These are phyloP conservation scores for Sarocladium brachiariae DNA, from an alignment of 2,329 filamentous ascomycete species.

Conservation along the genomic window DNA sequence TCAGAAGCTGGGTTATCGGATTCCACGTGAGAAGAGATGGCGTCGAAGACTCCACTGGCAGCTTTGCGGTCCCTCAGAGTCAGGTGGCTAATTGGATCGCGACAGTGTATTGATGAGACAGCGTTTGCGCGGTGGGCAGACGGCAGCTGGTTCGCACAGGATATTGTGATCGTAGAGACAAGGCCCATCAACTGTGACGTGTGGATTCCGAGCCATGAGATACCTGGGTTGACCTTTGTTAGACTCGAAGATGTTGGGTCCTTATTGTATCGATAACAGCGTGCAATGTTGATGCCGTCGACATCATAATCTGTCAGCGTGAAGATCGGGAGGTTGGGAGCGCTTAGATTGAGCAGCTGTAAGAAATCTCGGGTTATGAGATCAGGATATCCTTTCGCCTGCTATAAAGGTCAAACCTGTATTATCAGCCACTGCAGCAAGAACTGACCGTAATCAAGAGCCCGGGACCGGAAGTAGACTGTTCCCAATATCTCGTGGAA, in stretches of 20 bases:
- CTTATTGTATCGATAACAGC: constrained; percentile 69
- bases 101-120: too few relatives aligned
- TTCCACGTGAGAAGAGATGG: constrained; percentile 22
- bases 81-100: constrained; percentile 31
- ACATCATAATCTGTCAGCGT: constrained; percentile 70
- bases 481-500: constrained; percentile 47
- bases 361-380: constrained; percentile 62
- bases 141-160: too few relatives aligned
- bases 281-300: constrained; percentile 66
- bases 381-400: constrained; percentile 82
- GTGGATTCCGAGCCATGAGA: constrained; percentile 60
- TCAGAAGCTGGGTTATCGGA: constrained; percentile 27
- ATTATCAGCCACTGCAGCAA: not conserved
- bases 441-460: constrained; percentile 58
- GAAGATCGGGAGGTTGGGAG: constrained; percentile 49
- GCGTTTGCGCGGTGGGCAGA: too few relatives aligned
- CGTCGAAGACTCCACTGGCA: constrained; percentile 46
- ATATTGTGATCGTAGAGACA: too few relatives aligned
- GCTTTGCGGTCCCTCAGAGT: constrained; percentile 50
- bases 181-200: constrained; percentile 35
- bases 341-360: constrained; percentile 38
- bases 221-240: constrained; percentile 37
- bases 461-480: constrained; percentile 43
- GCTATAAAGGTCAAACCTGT: not conserved
- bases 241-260: constrained; percentile 53